Base-by-base conservation (phyloP, 2,329 filamentous ascomycete genomes). In the Monascus ruber region DNA sequence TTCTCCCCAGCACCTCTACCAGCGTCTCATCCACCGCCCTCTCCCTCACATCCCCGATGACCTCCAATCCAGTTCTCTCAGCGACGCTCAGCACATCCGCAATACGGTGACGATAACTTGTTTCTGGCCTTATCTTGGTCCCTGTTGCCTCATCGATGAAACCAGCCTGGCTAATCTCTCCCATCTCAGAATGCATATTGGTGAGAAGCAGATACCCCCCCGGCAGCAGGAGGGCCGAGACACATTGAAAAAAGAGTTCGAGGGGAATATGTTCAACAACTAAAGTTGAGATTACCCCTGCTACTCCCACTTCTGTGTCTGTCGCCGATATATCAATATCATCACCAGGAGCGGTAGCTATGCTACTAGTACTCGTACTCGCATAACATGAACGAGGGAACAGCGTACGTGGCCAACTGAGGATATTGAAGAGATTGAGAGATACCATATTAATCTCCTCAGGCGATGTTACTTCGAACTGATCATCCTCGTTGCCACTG, bases 151-250 rank as follows among this genome's bases (percentile, higher is more conserved):
- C 55, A 51, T 77, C 73, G 8, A 76, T 63, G 49, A 83, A 82
- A 0, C 79, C 78, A 0, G 78, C 78, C 50, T 78, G 76, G 25
- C 70, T 73, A 10, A 69, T 63, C 9, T 46, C 45, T 1, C 76
- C 77, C 77, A 82, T 81, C 3, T 80, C 72, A 1, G 68, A 58
- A 53, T 83, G 79, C 79, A 83, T 83, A 49, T 81, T 82, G 1
- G 77, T 81, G n/a, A 82, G 50, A 6, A 81, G 60, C 4, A 79
- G 58, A 35, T 69, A 56, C 0, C 72, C 76, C 0, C 67, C 67
- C 0, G 62, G 59, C 2, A 47, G 48, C 10, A 81, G 54, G 1
- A 73, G 56, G 7, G 49, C 46, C 1, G 62, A 49, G 0, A 70
- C 64, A 0, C 69, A 67, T 2, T 47, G 37, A 55, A 82, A 81